Conservation (phyloP, 495 filamentous ascomycete genomes). For the Hyaloscypha variabilis region DNA sequence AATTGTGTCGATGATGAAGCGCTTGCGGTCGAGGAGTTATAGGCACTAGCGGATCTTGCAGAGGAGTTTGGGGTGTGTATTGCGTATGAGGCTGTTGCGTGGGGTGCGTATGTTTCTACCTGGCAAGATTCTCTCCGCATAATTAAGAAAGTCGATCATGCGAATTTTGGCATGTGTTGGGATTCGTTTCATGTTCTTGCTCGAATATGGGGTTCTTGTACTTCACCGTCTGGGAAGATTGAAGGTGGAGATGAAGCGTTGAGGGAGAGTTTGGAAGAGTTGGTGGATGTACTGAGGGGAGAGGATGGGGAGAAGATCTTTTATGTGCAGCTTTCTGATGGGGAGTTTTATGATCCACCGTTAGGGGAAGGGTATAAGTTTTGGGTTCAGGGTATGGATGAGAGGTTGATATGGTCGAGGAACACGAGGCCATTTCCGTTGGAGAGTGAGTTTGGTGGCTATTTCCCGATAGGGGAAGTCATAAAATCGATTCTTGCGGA, state of each 20-base stretch:
- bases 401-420: conserved; percentile 76
- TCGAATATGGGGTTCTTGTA: conserved; percentile 66
- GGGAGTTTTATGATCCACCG: conserved; percentile 60
- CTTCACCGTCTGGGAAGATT: conserved; percentile 46
- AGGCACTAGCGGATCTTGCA: conserved; percentile 66
- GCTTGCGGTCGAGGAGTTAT: conserved; percentile 66
- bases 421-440: conserved; percentile 77
- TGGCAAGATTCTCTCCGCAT: conserved; percentile 75
- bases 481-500: neutral
- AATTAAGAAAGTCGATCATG: conserved; percentile 61
- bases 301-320: conserved; percentile 71
- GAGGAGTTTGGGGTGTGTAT: conserved; percentile 63
- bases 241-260: conserved; percentile 60
- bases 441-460: conserved; percentile 59
- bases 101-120: conserved; percentile 69
- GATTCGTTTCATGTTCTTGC: conserved; percentile 82
- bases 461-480: neutral
- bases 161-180: conserved; percentile 79
- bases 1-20: conserved; percentile 48
- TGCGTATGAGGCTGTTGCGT: conserved; percentile 75
- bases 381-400: conserved; percentile 60
- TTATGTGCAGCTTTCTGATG: conserved; percentile 78
- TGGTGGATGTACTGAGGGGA: conserved; percentile 41
- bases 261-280: conserved; percentile 52
- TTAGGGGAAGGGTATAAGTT: conserved; percentile 63